Evolutionary conservation across 768 basidiomycete genomes (phyloP), one percentile per base, ranked within the genome.

Genomic region (Leccinellum luteum): DNA sequence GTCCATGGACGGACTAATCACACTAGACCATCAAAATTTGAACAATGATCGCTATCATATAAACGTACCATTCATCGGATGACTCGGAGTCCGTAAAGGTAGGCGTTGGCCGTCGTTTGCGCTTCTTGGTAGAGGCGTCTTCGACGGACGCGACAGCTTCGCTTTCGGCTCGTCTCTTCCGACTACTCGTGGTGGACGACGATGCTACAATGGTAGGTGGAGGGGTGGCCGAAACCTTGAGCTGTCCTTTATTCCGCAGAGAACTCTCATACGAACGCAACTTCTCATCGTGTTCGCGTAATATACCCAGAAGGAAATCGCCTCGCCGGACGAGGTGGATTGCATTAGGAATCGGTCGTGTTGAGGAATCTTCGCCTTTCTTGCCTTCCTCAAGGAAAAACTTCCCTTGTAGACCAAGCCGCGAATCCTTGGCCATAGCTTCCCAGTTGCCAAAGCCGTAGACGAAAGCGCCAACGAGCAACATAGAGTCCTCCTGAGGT

Each of bases 361-460:
- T 90, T 15, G 90, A 80, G 38, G 86, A 75, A 65, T 94, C 90
- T 75, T 93, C 90, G 31, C 86, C 89, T 74, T 97, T 96, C 78
- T 98, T 98, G 65, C 90, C 92, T 72, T 98, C 95, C 70, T 98
- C 97, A 52, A 99, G 80, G 85, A 98, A 98, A 78, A 99, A 96
- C 70, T 98, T 98, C 72, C 89, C 93, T 2, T 85, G 82, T 14
- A 99, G 80, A 2, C 86, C 85, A 13, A 99, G 85, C 58, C 84
- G 84, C 13, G 84, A 72, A 70, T 99, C 97, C 75, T 94, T 92
- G 55, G 85, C 84, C 81, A 98, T 98, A 25, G 83, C 82, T 69
- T 98, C 97, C 97, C 97, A 99, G 67, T 90, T 92, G 14, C 95
- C 96, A 69, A 98, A 96, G 19, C 97, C 97, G 64, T 98, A 89